These are phyloP conservation scores for Lentinula aciculospora DNA, from an alignment of 768 basidiomycete genomes.

Conservation along the genomic window DNA sequence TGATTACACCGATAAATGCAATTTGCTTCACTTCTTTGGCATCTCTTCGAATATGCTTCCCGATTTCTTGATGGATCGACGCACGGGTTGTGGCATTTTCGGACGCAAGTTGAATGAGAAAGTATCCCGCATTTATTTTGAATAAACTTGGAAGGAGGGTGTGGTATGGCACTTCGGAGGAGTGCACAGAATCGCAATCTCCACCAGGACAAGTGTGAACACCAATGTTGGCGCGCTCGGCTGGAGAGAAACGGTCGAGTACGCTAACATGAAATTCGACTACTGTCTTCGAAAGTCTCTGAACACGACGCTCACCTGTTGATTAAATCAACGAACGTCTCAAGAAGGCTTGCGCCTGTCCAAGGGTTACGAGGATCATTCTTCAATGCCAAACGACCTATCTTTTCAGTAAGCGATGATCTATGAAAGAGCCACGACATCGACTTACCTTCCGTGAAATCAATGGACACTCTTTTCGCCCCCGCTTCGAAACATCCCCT, in stretches of 20 bases:
- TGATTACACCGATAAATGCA: conserved; percentile 3
- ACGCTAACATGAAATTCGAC: neutral
- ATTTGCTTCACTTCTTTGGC: conserved; percentile 6
- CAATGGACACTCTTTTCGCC: conserved; percentile 6
- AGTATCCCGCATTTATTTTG: conserved; percentile 7
- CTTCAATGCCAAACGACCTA: conserved; percentile 4
- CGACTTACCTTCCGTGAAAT: conserved; percentile 6
- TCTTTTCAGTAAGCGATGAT: neutral
- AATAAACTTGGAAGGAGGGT: neutral
- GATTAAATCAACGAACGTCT: neutral
- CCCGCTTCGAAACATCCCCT: conserved; percentile 5
- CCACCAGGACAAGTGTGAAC: conserved; percentile 6
- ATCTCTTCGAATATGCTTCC: conserved; percentile 4
- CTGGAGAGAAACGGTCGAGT: conserved; percentile 4
- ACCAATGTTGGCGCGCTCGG: conserved; percentile 3
- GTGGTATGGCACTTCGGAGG: conserved; percentile 5
- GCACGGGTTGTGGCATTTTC: neutral
- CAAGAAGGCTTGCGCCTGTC: conserved; percentile 4
- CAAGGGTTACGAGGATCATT: conserved; percentile 5
- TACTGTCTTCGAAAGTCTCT: neutral
- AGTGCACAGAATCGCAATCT: conserved; percentile 6
- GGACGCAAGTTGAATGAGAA: conserved; percentile 6
- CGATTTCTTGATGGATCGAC: conserved; percentile 4
- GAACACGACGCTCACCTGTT: neutral
- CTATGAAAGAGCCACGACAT: neutral